A percentile compares a stretch with the other conserved stretches of the same genome.
Conservation (phyloP, 2,329 filamentous ascomycete genomes). For the Colletotrichum orbiculare region DNA sequence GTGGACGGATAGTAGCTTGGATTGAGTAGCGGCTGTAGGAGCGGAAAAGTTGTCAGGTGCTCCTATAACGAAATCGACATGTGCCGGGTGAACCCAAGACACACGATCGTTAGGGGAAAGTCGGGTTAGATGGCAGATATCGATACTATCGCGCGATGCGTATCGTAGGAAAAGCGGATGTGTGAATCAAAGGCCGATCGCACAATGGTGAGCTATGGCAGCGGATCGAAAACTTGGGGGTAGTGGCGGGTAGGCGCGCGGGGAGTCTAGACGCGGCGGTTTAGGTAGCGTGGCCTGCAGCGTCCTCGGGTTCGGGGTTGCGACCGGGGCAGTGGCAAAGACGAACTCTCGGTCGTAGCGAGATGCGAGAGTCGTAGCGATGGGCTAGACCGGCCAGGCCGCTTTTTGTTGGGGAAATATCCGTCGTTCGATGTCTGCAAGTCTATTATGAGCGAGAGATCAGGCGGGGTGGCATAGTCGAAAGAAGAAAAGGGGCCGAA, state of each 20-base stretch:
- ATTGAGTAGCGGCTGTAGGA: neutral
- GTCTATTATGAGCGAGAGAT: constrained; percentile 4
- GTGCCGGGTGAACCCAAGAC: neutral
- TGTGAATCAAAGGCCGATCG: constrained; percentile 17
- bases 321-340: constrained; percentile 36
- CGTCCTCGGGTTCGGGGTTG: constrained; percentile 30
- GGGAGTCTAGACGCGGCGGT: constrained; percentile 28
- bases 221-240: constrained; percentile 28
- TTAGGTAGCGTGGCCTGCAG: constrained; percentile 31
- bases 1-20: constrained; percentile 1
- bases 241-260: constrained; percentile 18
- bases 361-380: constrained; percentile 22
- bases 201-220: constrained; percentile 17
- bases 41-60: constrained; percentile 10
- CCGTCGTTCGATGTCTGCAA: constrained; percentile 2
- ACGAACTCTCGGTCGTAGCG: constrained; percentile 33
- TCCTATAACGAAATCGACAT: constrained; percentile 20
- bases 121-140: constrained; percentile 18
- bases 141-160: constrained; percentile 8
- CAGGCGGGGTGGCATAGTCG: neutral
- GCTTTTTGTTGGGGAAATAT: constrained; percentile 20
- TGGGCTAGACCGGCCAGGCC: constrained; percentile 33
- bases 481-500: neutral
- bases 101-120: neutral
- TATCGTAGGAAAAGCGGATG: neutral